phyloP scores from a whole-genome alignment of 2,329 filamentous ascomycete genomes.

The Sclerotinia trifoliorum region DNA sequence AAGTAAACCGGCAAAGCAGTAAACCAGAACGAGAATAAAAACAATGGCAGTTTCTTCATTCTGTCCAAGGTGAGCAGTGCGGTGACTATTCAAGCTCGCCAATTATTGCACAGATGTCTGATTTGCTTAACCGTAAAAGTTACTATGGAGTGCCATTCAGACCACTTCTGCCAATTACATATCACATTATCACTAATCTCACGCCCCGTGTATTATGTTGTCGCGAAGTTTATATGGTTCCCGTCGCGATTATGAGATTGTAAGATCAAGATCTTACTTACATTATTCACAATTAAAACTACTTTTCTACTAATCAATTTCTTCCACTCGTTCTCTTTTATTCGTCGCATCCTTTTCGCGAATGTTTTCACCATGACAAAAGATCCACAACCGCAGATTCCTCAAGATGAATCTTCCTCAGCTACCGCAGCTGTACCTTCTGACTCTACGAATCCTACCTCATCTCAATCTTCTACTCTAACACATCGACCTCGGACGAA shows the following conservation, averaged over 20 bases:
- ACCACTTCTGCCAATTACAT: neutral
- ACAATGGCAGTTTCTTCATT: neutral
- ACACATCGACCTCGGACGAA: slow-evolving; percentile 37
- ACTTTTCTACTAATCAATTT: neutral
- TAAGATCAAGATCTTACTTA: too few relatives aligned
- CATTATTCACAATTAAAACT: slow-evolving; percentile 2
- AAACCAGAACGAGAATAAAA: too few relatives aligned
- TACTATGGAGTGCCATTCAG: neutral
- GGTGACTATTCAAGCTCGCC: neutral
- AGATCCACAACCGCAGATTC: slow-evolving; percentile 35
- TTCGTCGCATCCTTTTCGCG: slow-evolving; percentile 29
- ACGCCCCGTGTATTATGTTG: slow-evolving; percentile 13
- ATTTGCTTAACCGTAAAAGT: neutral
- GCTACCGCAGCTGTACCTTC: slow-evolving; percentile 19
- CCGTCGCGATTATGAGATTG: slow-evolving; percentile 7
- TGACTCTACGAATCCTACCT: slow-evolving; percentile 29
- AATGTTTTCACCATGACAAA: slow-evolving; percentile 40
- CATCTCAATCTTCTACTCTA: slow-evolving; percentile 29
- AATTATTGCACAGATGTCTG: neutral
- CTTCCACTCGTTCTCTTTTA: neutral
- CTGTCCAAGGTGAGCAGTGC: neutral
- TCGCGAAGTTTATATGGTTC: slow-evolving; percentile 8
- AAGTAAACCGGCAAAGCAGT: too few relatives aligned
- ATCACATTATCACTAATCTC: slow-evolving; percentile 4
- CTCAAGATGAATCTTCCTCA: slow-evolving; percentile 24